Percentiles rank a stretch among this genome's conserved stretches.
These are phyloP conservation scores for Limnanthes douglasii DNA, from an alignment of 345 rosid genomes.

Conservation along the genomic window DNA sequence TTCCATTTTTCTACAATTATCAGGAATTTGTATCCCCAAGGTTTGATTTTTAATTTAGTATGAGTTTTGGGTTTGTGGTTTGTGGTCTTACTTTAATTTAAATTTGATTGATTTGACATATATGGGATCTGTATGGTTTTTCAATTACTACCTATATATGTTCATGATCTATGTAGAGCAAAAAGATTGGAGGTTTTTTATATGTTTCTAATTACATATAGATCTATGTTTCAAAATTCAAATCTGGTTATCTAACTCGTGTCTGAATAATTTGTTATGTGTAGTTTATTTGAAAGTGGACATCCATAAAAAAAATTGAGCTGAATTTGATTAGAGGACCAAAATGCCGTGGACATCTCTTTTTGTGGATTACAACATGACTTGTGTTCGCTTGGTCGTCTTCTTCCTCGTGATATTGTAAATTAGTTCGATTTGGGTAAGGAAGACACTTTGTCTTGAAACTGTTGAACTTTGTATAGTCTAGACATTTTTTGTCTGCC, in stretches of 20 bases:
- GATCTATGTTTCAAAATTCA: too few species aligned
- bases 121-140: conserved; percentile 3
- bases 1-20: not conserved
- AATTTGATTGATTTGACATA: conserved; percentile 6
- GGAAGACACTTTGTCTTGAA: too few species aligned
- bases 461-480: too few species aligned
- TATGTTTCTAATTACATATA: not conserved
- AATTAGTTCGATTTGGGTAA: conserved; percentile 23
- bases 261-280: conserved; percentile 1
- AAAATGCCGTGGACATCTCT: conserved; percentile 72
- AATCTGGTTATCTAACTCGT: conserved; percentile 6
- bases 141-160: not conserved
- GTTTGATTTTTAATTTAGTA: not conserved
- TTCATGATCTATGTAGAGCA: not conserved
- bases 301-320: not conserved
- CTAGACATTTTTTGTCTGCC: too few species aligned
- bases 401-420: conserved; percentile 76
- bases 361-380: conserved; percentile 50
- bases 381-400: conserved; percentile 51
- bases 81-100: conserved; percentile 1
- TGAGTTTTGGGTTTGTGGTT: not conserved
- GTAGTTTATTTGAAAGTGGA: conserved; percentile 16
- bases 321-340: conserved; percentile 13
- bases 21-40: not conserved
- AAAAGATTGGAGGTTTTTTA: not conserved